Percentiles rank a stretch among this genome's conserved stretches.
These are phyloP conservation scores for Fibroporia radiculosa DNA, from an alignment of 768 basidiomycete species.

Conservation along the genomic window DNA sequence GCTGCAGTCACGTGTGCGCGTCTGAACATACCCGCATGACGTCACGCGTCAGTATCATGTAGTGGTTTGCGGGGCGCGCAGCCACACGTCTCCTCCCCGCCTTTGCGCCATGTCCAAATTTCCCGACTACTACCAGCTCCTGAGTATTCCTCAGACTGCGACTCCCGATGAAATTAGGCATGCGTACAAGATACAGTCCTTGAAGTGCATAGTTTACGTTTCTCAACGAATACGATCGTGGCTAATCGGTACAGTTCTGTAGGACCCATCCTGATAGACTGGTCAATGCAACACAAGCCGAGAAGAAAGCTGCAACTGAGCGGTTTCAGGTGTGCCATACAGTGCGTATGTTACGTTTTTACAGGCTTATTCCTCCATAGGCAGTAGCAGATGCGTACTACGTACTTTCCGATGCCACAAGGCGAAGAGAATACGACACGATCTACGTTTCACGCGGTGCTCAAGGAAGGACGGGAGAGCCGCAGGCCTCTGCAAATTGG, in stretches of 20 bases:
- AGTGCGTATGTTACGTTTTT: neutral
- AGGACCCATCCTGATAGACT: constrained; percentile 90
- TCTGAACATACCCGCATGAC: neutral
- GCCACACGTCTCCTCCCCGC: neutral
- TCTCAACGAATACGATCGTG: neutral
- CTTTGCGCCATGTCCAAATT: constrained; percentile 55
- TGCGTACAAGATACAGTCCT: constrained; percentile 74
- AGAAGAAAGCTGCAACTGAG: constrained; percentile 73
- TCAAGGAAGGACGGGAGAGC: constrained; percentile 49
- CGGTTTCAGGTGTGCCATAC: constrained; percentile 58
- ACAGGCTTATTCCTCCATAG: constrained; percentile 26
- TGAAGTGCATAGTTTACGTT: constrained; percentile 39
- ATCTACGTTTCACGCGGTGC: constrained; percentile 49
- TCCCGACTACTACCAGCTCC: constrained; percentile 73
- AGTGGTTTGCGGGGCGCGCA: neutral
- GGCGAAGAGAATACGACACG: constrained; percentile 65
- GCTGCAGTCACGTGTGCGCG: neutral
- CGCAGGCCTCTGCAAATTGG: constrained; percentile 64
- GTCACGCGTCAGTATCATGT: constrained; percentile 2
- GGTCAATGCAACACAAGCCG: constrained; percentile 56
- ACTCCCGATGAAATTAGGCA: constrained; percentile 64
- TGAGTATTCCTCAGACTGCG: constrained; percentile 46
- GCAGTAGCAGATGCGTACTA: constrained; percentile 93
- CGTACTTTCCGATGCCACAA: constrained; percentile 73
- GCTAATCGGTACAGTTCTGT: constrained; percentile 17